A percentile compares a stretch with the other conserved stretches of the same genome.
These are phyloP conservation scores for Calonectria hawksworthii DNA, from an alignment of 2,329 filamentous ascomycete species.

Conservation along the genomic window DNA sequence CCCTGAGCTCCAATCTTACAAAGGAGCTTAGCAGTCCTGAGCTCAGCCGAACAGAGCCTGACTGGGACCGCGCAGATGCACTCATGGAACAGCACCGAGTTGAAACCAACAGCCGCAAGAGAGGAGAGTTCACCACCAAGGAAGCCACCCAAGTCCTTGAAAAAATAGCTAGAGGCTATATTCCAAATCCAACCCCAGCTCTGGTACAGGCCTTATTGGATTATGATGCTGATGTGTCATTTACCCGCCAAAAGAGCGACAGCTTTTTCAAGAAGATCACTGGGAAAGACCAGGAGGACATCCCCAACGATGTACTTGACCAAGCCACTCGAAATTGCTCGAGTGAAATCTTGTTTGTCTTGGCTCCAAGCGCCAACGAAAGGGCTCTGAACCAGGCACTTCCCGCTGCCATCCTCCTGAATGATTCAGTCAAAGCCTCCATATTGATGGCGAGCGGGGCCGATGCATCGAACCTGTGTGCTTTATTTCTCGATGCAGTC, in stretches of 20 bases:
- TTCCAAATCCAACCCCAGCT: background rate
- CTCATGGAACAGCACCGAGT: background rate
- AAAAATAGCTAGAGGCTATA: background rate
- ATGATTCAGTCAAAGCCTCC: conserved; percentile 13
- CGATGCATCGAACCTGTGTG: conserved; percentile 18
- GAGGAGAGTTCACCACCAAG: background rate
- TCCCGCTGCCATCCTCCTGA: conserved; percentile 20
- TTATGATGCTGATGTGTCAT: background rate
- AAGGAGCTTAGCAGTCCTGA: background rate
- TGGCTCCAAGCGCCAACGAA: conserved; percentile 22
- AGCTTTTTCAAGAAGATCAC: background rate
- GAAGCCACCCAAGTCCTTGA: background rate
- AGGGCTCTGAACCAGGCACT: conserved; percentile 23
- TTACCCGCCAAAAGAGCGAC: background rate
- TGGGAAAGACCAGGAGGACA: conserved; percentile 9
- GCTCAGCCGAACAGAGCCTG: background rate
- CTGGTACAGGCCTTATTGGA: conserved; percentile 1
- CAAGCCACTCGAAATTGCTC: conserved; percentile 15
- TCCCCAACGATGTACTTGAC: conserved; percentile 13
- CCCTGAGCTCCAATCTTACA: background rate
- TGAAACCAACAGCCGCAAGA: background rate
- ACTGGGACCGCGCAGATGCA: background rate
- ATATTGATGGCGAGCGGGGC: conserved; percentile 24
- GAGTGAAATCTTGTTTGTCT: conserved; percentile 4
- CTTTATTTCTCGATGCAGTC: conserved; percentile 5